Evolutionary conservation across 371 early-diverging fungal species (phyloP).

Genomic region (Apophysomyces elegans): DNA sequence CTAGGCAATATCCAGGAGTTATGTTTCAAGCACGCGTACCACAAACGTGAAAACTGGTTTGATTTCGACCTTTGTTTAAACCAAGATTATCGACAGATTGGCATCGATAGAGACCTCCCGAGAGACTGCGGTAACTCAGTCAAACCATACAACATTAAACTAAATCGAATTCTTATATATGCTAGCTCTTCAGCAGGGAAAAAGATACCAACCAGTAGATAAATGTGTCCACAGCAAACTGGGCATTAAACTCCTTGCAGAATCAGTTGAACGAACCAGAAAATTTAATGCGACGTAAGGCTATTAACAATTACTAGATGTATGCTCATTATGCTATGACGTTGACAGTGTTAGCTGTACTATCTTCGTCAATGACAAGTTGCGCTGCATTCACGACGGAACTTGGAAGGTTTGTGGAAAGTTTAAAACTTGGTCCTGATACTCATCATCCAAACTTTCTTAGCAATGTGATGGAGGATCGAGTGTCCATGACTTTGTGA

Average conservation of each 20-base stretch:
- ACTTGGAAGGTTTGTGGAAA: constrained; percentile 39
- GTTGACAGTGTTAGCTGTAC: constrained; percentile 54
- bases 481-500: constrained; percentile 20
- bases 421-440: not conserved
- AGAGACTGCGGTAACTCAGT: constrained; percentile 25
- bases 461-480: constrained; percentile 21
- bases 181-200: not conserved
- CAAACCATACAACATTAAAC: too few species aligned
- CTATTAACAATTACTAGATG: too few species aligned
- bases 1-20: constrained; percentile 55
- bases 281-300: constrained; percentile 39
- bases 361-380: constrained; percentile 45
- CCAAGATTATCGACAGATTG: constrained; percentile 23
- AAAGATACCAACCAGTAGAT: constrained; percentile 21
- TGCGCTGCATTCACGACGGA: constrained; percentile 55
- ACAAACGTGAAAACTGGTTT: constrained; percentile 39
- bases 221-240: constrained; percentile 13
- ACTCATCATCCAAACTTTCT: not conserved
- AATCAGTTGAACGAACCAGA: constrained; percentile 26
- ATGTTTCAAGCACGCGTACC: constrained; percentile 47
- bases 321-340: too few species aligned
- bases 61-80: constrained; percentile 38
- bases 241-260: constrained; percentile 19
- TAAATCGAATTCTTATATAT: not conserved
- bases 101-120: constrained; percentile 18